Percentiles rank a stretch among this genome's conserved stretches.
Evolutionary conservation across 2,329 filamentous ascomycete genomes (phyloP).

Genomic region (Ophidiomyces ophidiicola): DNA sequence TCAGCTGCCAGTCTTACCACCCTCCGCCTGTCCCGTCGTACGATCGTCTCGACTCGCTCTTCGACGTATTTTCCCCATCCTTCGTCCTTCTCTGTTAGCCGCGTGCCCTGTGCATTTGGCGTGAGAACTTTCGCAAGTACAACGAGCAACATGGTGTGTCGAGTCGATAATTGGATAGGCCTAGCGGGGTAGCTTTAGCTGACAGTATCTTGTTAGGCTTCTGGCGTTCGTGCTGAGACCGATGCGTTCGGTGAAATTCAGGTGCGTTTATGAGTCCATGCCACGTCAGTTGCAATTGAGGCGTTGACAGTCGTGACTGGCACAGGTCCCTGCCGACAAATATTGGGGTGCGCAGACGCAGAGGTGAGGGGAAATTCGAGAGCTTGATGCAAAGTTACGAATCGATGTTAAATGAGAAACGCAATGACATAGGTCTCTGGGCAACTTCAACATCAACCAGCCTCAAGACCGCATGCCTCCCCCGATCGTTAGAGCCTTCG

Average conservation of each 20-base stretch:
- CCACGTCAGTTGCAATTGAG: not conserved
- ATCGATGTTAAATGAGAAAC: slow-evolving; percentile 17
- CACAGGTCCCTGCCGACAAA: slow-evolving; percentile 65
- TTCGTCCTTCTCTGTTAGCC: not conserved
- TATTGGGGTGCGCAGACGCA: slow-evolving; percentile 99
- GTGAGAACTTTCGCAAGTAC: slow-evolving; percentile 14
- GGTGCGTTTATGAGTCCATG: slow-evolving; percentile 23
- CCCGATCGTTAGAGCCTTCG: slow-evolving; percentile 82
- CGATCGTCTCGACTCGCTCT: slow-evolving; percentile 4
- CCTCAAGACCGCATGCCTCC: slow-evolving; percentile 97
- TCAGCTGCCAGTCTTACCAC: slow-evolving; percentile 2
- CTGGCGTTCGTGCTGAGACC: slow-evolving; percentile 64
- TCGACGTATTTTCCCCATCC: slow-evolving; percentile 2
- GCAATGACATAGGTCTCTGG: slow-evolving; percentile 50
- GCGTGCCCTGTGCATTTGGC: slow-evolving; percentile 2
- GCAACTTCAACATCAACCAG: slow-evolving; percentile 99
- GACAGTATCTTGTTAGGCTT: not conserved
- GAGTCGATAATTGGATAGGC: not conserved
- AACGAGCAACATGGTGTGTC: slow-evolving; percentile 13
- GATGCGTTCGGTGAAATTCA: slow-evolving; percentile 97
- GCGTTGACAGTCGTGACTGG: not conserved
- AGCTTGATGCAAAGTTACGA: slow-evolving; percentile 9
- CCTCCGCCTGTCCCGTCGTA: slow-evolving; percentile 1
- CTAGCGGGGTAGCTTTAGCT: not conserved
- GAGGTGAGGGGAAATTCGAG: slow-evolving; percentile 39